Conservation (phyloP, 2,329 filamentous ascomycete genomes). For the Blastomyces parvus region DNA sequence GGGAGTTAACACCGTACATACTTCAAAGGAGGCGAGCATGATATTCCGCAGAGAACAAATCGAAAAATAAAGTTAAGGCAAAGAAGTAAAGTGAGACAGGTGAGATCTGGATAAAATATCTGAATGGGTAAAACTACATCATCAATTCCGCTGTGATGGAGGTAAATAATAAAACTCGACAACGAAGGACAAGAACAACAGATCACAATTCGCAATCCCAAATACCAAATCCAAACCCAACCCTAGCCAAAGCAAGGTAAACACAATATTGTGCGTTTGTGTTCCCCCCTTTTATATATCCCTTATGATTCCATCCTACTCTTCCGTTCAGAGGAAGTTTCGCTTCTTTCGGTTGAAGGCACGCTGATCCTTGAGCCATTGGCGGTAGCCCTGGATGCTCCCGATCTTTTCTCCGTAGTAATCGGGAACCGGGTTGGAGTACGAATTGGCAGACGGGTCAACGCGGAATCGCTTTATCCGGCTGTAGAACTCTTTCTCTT, state of each 20-base stretch:
- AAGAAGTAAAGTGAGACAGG: background rate
- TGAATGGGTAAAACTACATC: background rate
- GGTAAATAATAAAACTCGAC: background rate
- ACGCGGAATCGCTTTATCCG: slow-evolving; percentile 87
- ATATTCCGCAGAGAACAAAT: background rate
- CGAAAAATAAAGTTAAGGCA: background rate
- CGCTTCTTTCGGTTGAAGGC: slow-evolving; percentile 87
- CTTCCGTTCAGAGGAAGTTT: slow-evolving; percentile 25
- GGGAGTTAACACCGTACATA: background rate
- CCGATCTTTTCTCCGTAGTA: slow-evolving; percentile 99
- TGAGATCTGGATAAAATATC: background rate
- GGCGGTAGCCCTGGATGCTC: slow-evolving; percentile 79
- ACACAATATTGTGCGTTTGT: background rate
- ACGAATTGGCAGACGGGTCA: slow-evolving; percentile 78
- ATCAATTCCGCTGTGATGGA: background rate
- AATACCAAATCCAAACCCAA: background rate
- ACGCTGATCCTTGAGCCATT: slow-evolving; percentile 95
- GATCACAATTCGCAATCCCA: background rate
- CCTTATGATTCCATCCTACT: background rate
- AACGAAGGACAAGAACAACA: background rate
- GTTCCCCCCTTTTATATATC: background rate
- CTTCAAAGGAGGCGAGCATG: background rate
- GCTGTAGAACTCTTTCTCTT: slow-evolving; percentile 89
- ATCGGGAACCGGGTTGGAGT: slow-evolving; percentile 88
- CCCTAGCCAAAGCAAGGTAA: background rate